phyloP scores from a whole-genome alignment of 495 filamentous ascomycete genomes.

The Terfezia claveryi region DNA sequence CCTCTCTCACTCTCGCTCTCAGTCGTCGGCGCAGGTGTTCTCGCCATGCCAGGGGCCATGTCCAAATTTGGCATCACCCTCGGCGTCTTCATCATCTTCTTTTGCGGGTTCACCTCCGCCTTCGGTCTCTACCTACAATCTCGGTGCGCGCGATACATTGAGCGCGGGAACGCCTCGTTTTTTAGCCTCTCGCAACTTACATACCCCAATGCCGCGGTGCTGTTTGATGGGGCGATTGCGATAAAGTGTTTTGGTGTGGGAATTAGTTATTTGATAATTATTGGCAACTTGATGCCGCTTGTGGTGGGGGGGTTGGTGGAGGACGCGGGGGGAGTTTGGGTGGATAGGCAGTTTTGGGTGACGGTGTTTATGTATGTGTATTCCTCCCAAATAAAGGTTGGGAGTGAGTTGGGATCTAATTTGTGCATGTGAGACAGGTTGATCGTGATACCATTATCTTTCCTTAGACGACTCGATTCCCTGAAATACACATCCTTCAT shows the following conservation, averaged over 20 bases:
- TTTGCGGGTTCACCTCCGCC: constrained; percentile 69
- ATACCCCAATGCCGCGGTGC: constrained; percentile 84
- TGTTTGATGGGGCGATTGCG: constrained; percentile 90
- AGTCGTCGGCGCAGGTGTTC: constrained; percentile 84
- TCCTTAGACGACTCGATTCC: constrained; percentile 73
- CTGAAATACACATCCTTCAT: constrained; percentile 92
- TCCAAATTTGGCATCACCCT: constrained; percentile 75
- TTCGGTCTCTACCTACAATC: constrained; percentile 91
- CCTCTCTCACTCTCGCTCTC: constrained; percentile 3
- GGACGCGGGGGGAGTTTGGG: constrained; percentile 29
- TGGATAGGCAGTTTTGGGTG: constrained; percentile 89
- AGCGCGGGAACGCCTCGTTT: constrained; percentile 61
- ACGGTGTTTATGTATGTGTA: constrained; percentile 81
- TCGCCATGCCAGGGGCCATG: constrained; percentile 85
- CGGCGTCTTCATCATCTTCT: constrained; percentile 64
- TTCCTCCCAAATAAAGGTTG: background rate
- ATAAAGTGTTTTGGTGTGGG: constrained; percentile 98
- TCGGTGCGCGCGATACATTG: constrained; percentile 75
- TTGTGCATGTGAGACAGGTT: constrained; percentile 31
- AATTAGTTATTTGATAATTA: constrained; percentile 93
- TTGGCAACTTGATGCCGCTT: constrained; percentile 93
- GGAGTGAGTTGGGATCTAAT: background rate
- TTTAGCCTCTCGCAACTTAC: constrained; percentile 89
- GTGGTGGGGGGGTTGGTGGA: constrained; percentile 59
- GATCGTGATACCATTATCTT: constrained; percentile 81